Evolutionary conservation across 352 stramenopile species (phyloP).

Genomic region (Phytophthora fragariae): DNA sequence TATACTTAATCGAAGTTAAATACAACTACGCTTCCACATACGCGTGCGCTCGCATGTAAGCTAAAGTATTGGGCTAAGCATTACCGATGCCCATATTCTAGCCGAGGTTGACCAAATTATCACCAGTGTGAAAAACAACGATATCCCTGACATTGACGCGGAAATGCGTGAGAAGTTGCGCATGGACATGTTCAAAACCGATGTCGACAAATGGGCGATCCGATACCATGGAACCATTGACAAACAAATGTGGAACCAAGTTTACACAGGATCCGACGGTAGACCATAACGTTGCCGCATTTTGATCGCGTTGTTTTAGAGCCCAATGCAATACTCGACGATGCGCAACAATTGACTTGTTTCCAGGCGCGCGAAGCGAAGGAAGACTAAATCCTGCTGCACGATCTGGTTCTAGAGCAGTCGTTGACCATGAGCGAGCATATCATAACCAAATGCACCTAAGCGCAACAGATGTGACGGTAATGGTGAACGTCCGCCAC

Average conservation of each 20-base stretch:
- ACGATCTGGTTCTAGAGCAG: conserved; percentile 5
- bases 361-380: conserved; percentile 11
- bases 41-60: too few relatives aligned
- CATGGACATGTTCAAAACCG: not conserved
- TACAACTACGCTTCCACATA: too few relatives aligned
- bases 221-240: conserved; percentile 1
- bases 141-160: conserved; percentile 2
- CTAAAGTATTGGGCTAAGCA: too few relatives aligned
- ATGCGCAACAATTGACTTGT: not conserved
- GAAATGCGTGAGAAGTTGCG: not conserved
- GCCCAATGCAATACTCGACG: conserved; percentile 1
- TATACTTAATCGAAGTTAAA: too few relatives aligned
- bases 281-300: not conserved
- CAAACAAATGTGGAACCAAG: not conserved
- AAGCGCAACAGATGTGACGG: conserved; percentile 1
- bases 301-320: not conserved
- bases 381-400: not conserved
- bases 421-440: not conserved
- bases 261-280: conserved; percentile 2
- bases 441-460: conserved; percentile 1
- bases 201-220: conserved; percentile 1
- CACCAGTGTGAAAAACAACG: conserved; percentile 1
- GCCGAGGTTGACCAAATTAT: conserved; percentile 6
- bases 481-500: too few relatives aligned
- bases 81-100: conserved; percentile 1